Evolutionary conservation across 2,329 filamentous ascomycete genomes (phyloP).

Genomic region (Claviceps cyperi): DNA sequence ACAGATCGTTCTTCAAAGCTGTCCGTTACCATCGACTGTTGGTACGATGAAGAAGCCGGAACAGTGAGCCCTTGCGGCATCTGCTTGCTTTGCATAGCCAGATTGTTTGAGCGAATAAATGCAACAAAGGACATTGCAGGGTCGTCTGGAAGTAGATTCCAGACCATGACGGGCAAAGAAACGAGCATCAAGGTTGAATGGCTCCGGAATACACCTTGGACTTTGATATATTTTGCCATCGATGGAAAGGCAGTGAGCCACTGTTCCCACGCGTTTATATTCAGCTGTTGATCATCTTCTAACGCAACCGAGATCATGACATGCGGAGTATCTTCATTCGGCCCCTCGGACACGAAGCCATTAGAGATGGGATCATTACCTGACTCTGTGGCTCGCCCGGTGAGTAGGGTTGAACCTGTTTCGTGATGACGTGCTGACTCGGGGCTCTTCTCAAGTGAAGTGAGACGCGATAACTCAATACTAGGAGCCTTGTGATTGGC

Average conservation of each 20-base stretch:
- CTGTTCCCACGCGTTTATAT: conserved; percentile 44
- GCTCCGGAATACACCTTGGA: conserved; percentile 47
- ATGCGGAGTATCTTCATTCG: conserved; percentile 41
- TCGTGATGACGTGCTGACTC: conserved; percentile 4
- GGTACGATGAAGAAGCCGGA: conserved; percentile 1
- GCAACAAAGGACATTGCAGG: conserved; percentile 42
- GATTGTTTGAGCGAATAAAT: conserved; percentile 44
- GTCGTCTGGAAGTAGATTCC: conserved; percentile 44
- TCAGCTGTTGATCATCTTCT: conserved; percentile 40
- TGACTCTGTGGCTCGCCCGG: conserved; percentile 14
- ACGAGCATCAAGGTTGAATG: conserved; percentile 43
- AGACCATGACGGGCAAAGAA: conserved; percentile 44
- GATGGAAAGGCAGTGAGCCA: conserved; percentile 43
- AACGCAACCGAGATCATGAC: conserved; percentile 47
- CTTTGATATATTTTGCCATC: conserved; percentile 44
- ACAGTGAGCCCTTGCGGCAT: conserved; percentile 4
- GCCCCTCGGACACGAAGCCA: conserved; percentile 24
- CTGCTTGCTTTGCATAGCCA: conserved; percentile 22
- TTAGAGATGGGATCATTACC: conserved; percentile 10
- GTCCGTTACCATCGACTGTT: conserved; percentile 8
- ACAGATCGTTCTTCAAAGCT: conserved; percentile 13
- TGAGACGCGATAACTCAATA: conserved; percentile 35
- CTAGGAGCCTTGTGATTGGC: conserved; percentile 43
- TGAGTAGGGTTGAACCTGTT: conserved; percentile 7
- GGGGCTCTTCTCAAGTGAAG: conserved; percentile 12